A percentile compares a stretch with the other conserved stretches of the same genome.
Conservation (phyloP, 495 filamentous ascomycete species). For the Penicillium lagena region DNA sequence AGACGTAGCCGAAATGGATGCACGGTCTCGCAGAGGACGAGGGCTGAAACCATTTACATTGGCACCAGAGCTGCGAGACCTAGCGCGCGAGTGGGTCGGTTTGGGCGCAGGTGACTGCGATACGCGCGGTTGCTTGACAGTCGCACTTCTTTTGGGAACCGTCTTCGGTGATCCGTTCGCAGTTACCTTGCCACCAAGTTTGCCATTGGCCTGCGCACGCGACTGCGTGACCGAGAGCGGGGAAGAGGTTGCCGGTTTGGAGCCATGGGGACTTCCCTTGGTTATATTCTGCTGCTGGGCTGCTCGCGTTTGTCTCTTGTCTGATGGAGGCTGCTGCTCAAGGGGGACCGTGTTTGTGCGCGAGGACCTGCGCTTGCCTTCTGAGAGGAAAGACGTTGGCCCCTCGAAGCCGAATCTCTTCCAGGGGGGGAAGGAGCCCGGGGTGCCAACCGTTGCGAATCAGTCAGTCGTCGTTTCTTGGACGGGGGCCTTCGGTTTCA, state of each 20-base stretch:
- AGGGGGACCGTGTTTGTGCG: constrained; percentile 70
- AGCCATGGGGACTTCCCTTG: constrained; percentile 16
- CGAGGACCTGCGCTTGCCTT: constrained; percentile 81
- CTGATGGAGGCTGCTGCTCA: constrained; percentile 58
- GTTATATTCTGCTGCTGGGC: constrained; percentile 22
- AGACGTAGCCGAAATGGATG: constrained; percentile 18
- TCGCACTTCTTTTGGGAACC: constrained; percentile 14
- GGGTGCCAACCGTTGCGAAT: constrained; percentile 41
- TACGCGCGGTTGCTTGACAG: constrained; percentile 14
- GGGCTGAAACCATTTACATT: constrained; percentile 17
- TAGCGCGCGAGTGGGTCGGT: constrained; percentile 21
- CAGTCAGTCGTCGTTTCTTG: constrained; percentile 68
- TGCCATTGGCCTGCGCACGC: constrained; percentile 26
- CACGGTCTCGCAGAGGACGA: constrained; percentile 18
- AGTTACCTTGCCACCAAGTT: constrained; percentile 22
- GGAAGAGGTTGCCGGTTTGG: constrained; percentile 25
- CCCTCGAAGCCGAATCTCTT: constrained; percentile 83
- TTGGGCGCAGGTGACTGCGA: constrained; percentile 29
- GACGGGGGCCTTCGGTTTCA: constrained; percentile 49
- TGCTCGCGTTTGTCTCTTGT: constrained; percentile 54
- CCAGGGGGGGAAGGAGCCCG: constrained; percentile 80
- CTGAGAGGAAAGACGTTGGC: constrained; percentile 73
- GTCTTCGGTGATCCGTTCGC: constrained; percentile 29
- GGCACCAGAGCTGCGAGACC: constrained; percentile 27
- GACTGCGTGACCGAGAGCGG: constrained; percentile 28